These are phyloP conservation scores for Gamsiella multidivaricata DNA, from an alignment of 192 early-diverging fungal species.

Conservation along the genomic window DNA sequence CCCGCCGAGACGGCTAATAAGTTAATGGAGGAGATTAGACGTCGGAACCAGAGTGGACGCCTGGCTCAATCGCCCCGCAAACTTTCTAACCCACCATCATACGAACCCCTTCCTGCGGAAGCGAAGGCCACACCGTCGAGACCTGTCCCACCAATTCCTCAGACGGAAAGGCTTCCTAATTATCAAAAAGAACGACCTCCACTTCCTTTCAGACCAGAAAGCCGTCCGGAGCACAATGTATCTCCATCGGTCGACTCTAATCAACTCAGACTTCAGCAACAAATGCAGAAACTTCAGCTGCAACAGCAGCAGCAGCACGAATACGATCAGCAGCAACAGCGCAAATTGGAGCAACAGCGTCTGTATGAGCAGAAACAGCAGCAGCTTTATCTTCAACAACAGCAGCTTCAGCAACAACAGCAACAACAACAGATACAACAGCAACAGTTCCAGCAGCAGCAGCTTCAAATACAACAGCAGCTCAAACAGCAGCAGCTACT, in stretches of 20 bases:
- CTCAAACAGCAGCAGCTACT: constrained; percentile 19
- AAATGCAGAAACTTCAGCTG: constrained; percentile 40
- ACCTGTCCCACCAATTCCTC: constrained; percentile 20
- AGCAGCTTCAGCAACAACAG: constrained; percentile 28
- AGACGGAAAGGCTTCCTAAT: not conserved
- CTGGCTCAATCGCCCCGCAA: constrained; percentile 20
- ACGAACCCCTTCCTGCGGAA: constrained; percentile 26
- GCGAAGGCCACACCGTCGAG: constrained; percentile 17
- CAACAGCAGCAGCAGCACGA: constrained; percentile 56
- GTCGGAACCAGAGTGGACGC: constrained; percentile 50
- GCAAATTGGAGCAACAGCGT: constrained; percentile 37
- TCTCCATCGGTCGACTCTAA: constrained; percentile 25
- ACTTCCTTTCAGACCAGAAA: constrained; percentile 6
- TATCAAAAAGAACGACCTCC: constrained; percentile 21
- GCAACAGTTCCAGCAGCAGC: constrained; percentile 25
- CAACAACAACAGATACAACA: constrained; percentile 49
- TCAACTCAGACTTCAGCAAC: constrained; percentile 48
- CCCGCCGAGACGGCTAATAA: constrained; percentile 85
- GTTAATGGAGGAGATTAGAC: constrained; percentile 85
- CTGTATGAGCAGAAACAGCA: constrained; percentile 31
- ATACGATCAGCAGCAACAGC: constrained; percentile 49
- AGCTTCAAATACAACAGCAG: constrained; percentile 12
- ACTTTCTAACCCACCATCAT: constrained; percentile 23
- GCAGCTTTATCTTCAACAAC: constrained; percentile 20
- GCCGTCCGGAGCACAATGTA: constrained; percentile 1